Conservation (phyloP, 208 protist genomes). For the Leishmania braziliensis region DNA sequence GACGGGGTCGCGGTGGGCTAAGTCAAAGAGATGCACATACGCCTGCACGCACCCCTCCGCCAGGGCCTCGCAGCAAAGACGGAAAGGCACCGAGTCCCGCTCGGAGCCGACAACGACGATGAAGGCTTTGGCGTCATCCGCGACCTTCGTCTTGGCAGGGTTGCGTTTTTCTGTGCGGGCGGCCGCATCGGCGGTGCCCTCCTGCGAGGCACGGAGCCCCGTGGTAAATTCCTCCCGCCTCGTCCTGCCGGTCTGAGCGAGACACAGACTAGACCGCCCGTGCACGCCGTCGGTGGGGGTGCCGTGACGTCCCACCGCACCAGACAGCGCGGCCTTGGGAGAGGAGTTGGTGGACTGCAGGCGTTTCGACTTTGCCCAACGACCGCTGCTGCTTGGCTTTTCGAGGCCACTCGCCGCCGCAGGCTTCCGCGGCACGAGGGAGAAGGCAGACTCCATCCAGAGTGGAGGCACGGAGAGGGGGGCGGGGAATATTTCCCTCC, state of each 20-base stretch:
- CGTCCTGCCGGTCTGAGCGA: background rate
- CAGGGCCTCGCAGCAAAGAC: constrained; percentile 84
- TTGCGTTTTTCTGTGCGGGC: constrained; percentile 1
- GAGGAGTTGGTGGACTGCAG: background rate
- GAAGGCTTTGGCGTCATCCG: constrained; percentile 1
- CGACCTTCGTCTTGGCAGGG: constrained; percentile 12
- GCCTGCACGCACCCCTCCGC: constrained; percentile 78
- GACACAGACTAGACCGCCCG: background rate
- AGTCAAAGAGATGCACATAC: constrained; percentile 84
- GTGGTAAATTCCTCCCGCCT: background rate
- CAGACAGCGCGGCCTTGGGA: constrained; percentile 4
- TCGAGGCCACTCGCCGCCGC: background rate
- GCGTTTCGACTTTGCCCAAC: background rate
- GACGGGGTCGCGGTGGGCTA: constrained; percentile 85
- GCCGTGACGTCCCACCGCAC: background rate
- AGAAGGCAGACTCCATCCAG: background rate
- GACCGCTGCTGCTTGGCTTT: background rate
- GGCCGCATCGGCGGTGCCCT: background rate
- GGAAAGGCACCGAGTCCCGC: constrained; percentile 71
- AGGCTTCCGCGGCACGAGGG: constrained; percentile 7
- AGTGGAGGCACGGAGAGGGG: background rate
- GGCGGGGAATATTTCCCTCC: background rate
- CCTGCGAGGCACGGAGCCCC: constrained; percentile 10
- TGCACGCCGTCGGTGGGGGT: background rate
- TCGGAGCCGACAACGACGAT: constrained; percentile 64